Conservation (phyloP, 2,329 filamentous ascomycete genomes). For the Truncatella angustata region DNA sequence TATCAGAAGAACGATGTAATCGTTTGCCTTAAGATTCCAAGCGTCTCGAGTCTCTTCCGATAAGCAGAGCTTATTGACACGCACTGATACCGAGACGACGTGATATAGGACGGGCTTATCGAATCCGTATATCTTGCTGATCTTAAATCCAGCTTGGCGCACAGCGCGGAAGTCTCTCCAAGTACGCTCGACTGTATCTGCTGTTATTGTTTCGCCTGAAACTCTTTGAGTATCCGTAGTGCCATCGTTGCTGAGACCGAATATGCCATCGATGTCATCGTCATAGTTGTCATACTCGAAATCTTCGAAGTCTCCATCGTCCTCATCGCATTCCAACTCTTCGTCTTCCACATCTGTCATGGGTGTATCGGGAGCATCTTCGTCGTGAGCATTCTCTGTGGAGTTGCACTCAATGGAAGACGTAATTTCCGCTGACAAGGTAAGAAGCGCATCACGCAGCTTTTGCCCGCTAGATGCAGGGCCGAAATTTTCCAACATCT, state of each 20-base stretch:
- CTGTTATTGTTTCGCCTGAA: background rate
- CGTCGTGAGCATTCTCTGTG: slow-evolving; percentile 2
- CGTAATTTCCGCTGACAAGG: slow-evolving; percentile 28
- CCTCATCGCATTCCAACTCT: slow-evolving; percentile 17
- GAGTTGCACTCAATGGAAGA: slow-evolving; percentile 13
- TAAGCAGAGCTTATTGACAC: slow-evolving; percentile 67
- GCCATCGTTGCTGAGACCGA: slow-evolving; percentile 24
- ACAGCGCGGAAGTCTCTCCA: slow-evolving; percentile 59
- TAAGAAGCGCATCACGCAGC: slow-evolving; percentile 19
- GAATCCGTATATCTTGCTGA: slow-evolving; percentile 60
- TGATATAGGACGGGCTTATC: slow-evolving; percentile 36
- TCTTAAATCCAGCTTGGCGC: slow-evolving; percentile 65
- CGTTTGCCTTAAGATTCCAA: slow-evolving; percentile 66
- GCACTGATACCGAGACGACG: slow-evolving; percentile 66
- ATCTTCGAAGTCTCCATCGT: slow-evolving; percentile 27
- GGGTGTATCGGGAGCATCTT: slow-evolving; percentile 15
- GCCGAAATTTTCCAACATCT: slow-evolving; percentile 21
- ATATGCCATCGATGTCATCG: slow-evolving; percentile 31
- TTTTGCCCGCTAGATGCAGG: slow-evolving; percentile 17
- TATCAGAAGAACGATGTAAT: slow-evolving; percentile 74
- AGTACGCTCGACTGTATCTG: slow-evolving; percentile 35
- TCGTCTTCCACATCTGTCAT: slow-evolving; percentile 18
- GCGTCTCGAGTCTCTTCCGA: slow-evolving; percentile 73
- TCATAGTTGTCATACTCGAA: slow-evolving; percentile 34
- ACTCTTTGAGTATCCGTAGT: background rate